These are phyloP conservation scores for Cladophialophora exuberans DNA, from an alignment of 2,329 filamentous ascomycete species.

Conservation along the genomic window DNA sequence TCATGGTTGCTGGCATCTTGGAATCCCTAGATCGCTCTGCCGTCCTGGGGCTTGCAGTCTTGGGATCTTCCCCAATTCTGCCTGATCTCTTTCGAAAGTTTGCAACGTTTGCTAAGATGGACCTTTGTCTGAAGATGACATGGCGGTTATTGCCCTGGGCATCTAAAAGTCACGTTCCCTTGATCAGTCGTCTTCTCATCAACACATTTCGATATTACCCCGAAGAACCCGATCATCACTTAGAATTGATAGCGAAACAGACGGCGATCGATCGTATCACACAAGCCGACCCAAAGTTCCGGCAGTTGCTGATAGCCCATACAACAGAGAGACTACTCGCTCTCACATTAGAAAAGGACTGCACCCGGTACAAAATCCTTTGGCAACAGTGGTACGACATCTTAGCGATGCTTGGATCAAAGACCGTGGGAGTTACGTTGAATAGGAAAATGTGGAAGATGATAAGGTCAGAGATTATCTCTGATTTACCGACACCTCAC, in stretches of 20 bases:
- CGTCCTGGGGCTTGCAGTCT: constrained; percentile 12
- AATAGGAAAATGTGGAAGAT: constrained; percentile 12
- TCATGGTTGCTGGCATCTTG: constrained; percentile 9
- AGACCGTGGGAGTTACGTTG: neutral
- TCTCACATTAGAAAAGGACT: neutral
- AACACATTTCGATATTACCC: constrained; percentile 1
- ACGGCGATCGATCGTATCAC: constrained; percentile 9
- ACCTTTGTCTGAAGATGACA: neutral
- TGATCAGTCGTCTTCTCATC: constrained; percentile 11
- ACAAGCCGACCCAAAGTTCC: neutral
- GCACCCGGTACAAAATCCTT: constrained; percentile 11
- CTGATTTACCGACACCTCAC: constrained; percentile 7
- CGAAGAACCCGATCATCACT: too few relatives aligned
- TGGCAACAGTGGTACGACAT: constrained; percentile 20
- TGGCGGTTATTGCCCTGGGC: constrained; percentile 20
- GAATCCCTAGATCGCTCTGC: constrained; percentile 18
- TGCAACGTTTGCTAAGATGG: neutral
- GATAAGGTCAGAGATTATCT: neutral
- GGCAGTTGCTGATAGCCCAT: constrained; percentile 7
- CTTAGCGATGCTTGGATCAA: constrained; percentile 13
- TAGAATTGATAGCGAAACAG: neutral
- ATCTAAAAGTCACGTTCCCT: constrained; percentile 2
- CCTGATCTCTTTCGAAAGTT: constrained; percentile 18
- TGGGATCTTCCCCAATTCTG: constrained; percentile 17
- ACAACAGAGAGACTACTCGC: constrained; percentile 15